These are phyloP conservation scores for Nosema muscidifuracis DNA, from an alignment of 371 early-diverging fungal genomes.

Conservation along the genomic window DNA sequence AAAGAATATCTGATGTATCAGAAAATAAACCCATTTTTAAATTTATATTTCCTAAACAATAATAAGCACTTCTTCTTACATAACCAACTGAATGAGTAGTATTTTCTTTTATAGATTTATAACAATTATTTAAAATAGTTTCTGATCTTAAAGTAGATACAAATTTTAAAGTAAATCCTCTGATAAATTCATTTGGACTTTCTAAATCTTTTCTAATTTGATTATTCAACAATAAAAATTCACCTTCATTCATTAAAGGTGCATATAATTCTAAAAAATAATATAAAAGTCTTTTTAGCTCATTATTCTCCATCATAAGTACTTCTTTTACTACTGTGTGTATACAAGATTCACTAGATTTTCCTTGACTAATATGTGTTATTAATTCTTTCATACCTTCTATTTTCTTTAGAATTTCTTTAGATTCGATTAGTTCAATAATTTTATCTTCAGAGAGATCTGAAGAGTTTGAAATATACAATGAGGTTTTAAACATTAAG, in stretches of 20 bases:
- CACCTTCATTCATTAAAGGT: conserved; percentile 34
- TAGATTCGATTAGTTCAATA: conserved; percentile 11
- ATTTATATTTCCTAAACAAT: conserved; percentile 55
- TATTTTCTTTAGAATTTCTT: conserved; percentile 9
- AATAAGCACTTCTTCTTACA: conserved; percentile 89
- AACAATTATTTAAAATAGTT: conserved; percentile 65
- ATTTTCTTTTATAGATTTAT: conserved; percentile 45
- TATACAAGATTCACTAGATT: not conserved
- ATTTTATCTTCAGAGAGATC: conserved; percentile 16
- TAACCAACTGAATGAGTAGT: conserved; percentile 84
- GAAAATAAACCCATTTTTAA: conserved; percentile 33
- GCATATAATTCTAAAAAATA: conserved; percentile 53
- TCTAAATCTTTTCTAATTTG: conserved; percentile 87
- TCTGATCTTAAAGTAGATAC: conserved; percentile 81
- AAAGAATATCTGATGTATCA: conserved; percentile 29
- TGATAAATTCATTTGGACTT: conserved; percentile 94
- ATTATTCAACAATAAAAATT: conserved; percentile 66
- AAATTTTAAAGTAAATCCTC: conserved; percentile 84
- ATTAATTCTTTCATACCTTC: conserved; percentile 25
- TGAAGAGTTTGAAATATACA: conserved; percentile 9
- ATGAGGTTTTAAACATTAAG: conserved; percentile 7
- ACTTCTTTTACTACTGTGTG: conserved; percentile 32
- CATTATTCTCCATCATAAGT: conserved; percentile 49
- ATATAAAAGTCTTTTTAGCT: conserved; percentile 58
- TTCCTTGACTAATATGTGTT: conserved; percentile 16